phyloP scores from a whole-genome alignment of 352 stramenopile genomes.

The Elongisporangium anandrum region DNA sequence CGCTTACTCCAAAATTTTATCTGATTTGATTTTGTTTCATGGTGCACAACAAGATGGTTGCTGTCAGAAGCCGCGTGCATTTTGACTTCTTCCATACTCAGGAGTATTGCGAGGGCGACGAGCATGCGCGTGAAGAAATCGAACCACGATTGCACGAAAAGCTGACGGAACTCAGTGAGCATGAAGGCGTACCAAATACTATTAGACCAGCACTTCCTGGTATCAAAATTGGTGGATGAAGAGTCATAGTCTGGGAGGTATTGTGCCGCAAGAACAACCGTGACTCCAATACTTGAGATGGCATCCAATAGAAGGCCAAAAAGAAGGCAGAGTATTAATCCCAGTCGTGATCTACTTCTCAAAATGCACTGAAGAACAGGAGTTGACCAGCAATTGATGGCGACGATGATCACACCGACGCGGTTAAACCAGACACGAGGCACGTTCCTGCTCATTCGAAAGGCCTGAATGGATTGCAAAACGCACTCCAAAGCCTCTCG shows the following conservation, averaged over 20 bases:
- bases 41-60: too few species aligned
- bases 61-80: neutral
- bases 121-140: slow-evolving; percentile 21
- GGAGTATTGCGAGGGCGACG: slow-evolving; percentile 25
- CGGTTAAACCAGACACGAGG: slow-evolving; percentile 29
- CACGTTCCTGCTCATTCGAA: slow-evolving; percentile 22
- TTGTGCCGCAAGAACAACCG: slow-evolving; percentile 12
- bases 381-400: slow-evolving; percentile 30
- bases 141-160: slow-evolving; percentile 20
- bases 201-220: slow-evolving; percentile 17
- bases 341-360: slow-evolving; percentile 12
- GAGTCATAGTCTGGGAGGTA: slow-evolving; percentile 18
- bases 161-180: slow-evolving; percentile 29
- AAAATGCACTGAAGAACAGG: slow-evolving; percentile 25
- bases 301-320: slow-evolving; percentile 23
- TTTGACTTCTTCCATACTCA: slow-evolving; percentile 13
- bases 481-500: slow-evolving; percentile 11
- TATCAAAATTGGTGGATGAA: slow-evolving; percentile 11
- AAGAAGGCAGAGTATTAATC: slow-evolving; percentile 16
- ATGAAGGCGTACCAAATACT: slow-evolving; percentile 23
- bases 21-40: too few species aligned
- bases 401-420: slow-evolving; percentile 20
- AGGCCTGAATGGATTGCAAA: slow-evolving; percentile 22
- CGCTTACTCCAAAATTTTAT: neutral
- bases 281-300: slow-evolving; percentile 20